These are phyloP conservation scores for Mikania micrantha DNA, from an alignment of 129 eudicot species.

Conservation along the genomic window DNA sequence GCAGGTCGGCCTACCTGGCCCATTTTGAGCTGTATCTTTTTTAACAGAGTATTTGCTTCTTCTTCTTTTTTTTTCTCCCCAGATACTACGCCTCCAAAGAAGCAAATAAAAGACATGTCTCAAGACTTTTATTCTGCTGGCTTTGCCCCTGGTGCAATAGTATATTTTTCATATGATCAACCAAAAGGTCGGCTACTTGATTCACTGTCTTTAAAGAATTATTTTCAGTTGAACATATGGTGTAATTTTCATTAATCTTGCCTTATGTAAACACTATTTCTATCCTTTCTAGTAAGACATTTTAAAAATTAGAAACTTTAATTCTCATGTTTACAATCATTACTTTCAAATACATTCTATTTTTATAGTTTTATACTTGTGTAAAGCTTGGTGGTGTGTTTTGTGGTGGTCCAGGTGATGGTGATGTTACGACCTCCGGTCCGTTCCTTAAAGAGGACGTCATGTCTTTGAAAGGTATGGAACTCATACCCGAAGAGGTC, in stretches of 20 bases:
- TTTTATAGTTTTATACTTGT: neutral
- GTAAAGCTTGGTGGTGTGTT: neutral
- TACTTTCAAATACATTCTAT: neutral
- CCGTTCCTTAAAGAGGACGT: conserved; percentile 66
- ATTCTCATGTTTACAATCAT: neutral
- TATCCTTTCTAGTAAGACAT: neutral
- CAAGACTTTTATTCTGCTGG: conserved; percentile 81
- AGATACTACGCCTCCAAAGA: conserved; percentile 95
- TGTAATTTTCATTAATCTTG: neutral
- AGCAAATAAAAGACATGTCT: conserved; percentile 62
- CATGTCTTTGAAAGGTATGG: conserved; percentile 59
- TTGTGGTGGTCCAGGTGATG: conserved; percentile 33
- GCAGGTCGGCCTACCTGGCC: neutral
- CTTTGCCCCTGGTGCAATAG: conserved; percentile 87
- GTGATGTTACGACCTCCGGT: conserved; percentile 32
- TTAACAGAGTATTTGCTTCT: neutral
- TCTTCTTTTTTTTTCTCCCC: neutral
- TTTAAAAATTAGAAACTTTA: neutral
- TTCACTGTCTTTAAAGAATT: neutral
- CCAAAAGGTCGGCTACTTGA: conserved; percentile 52
- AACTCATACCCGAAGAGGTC: conserved; percentile 31
- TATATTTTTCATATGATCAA: conserved; percentile 66
- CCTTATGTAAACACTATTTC: neutral
- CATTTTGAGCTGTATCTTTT: conserved; percentile 1
- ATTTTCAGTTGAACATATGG: neutral